Percentiles rank a stretch among this genome's conserved stretches.
Conservation (phyloP, 2,329 filamentous ascomycete genomes). For the Nectriaceae sp. region DNA sequence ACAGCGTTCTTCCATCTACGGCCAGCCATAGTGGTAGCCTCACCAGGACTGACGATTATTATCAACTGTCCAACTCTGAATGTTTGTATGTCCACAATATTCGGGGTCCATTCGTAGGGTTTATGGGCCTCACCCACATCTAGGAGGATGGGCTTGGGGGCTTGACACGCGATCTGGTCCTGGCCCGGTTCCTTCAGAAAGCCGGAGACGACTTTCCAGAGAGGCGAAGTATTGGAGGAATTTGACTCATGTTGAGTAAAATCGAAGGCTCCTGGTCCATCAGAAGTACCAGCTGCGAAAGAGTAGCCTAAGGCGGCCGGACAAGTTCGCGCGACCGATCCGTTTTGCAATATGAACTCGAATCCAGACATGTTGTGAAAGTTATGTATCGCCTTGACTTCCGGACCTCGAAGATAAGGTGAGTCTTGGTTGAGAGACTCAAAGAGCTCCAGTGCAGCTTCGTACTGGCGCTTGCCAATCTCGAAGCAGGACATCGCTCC, state of each 20-base stretch:
- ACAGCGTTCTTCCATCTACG: slow-evolving; percentile 80
- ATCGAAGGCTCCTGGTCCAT: slow-evolving; percentile 86
- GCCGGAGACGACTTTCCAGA: slow-evolving; percentile 76
- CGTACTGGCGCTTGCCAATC: slow-evolving; percentile 68
- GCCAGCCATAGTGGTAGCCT: slow-evolving; percentile 90
- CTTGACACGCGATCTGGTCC: slow-evolving; percentile 73
- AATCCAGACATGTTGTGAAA: slow-evolving; percentile 79
- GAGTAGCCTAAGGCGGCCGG: slow-evolving; percentile 85
- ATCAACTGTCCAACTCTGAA: slow-evolving; percentile 81
- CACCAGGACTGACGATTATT: slow-evolving; percentile 82
- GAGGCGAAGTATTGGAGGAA: slow-evolving; percentile 66
- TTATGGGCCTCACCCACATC: slow-evolving; percentile 76
- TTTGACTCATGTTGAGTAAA: slow-evolving; percentile 83
- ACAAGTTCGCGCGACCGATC: slow-evolving; percentile 71
- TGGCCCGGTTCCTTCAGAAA: slow-evolving; percentile 69
- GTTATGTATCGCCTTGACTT: slow-evolving; percentile 77
- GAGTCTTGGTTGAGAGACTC: slow-evolving; percentile 47
- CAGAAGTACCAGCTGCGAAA: slow-evolving; percentile 87
- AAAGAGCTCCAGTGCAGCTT: slow-evolving; percentile 54
- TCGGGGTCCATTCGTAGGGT: slow-evolving; percentile 85
- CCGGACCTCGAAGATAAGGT: slow-evolving; percentile 60
- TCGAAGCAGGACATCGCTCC: slow-evolving; percentile 77
- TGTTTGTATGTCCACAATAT: slow-evolving; percentile 85
- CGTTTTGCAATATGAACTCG: slow-evolving; percentile 71
- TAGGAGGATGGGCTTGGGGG: slow-evolving; percentile 80